Conservation (phyloP, 148 eudicot species). For the Hydrangea macrophylla region DNA sequence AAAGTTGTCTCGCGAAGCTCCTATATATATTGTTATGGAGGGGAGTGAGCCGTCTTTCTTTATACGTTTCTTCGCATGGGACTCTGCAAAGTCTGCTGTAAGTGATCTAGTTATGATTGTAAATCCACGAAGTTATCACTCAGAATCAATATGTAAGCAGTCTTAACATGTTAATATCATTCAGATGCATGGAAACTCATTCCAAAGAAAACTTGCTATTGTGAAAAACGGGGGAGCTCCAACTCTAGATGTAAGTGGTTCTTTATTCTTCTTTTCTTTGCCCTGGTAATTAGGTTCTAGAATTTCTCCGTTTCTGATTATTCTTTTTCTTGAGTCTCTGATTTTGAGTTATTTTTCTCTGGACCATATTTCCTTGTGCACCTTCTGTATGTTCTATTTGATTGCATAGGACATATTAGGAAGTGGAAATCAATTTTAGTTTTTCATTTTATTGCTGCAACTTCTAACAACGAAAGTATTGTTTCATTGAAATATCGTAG, state of each 20-base stretch:
- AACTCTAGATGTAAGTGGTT: conserved; percentile 48
- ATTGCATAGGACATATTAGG: background rate
- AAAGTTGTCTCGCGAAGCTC: conserved; percentile 67
- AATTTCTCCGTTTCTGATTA: background rate
- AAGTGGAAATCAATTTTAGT: background rate
- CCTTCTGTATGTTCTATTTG: background rate
- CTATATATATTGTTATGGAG: conserved; percentile 72
- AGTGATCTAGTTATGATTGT: conserved; percentile 28
- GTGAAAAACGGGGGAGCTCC: conserved; percentile 72
- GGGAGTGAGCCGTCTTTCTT: conserved; percentile 89
- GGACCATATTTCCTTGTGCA: background rate
- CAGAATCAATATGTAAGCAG: background rate
- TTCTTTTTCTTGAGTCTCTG: conserved; percentile 1
- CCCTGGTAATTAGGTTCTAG: background rate
- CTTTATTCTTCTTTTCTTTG: background rate
- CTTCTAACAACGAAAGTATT: background rate
- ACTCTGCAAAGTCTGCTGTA: conserved; percentile 68
- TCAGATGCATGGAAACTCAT: conserved; percentile 96
- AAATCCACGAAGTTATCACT: conserved; percentile 2
- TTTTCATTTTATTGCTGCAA: background rate
- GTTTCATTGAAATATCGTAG: too few species aligned
- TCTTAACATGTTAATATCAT: conserved; percentile 17
- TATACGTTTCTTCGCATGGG: conserved; percentile 93
- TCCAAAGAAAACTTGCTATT: conserved; percentile 71
- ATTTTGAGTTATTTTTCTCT: background rate